Percentiles rank a stretch among this genome's conserved stretches.
Evolutionary conservation across 2,329 filamentous ascomycete species (phyloP).

Genomic region (Penicillium psychrosexuale): DNA sequence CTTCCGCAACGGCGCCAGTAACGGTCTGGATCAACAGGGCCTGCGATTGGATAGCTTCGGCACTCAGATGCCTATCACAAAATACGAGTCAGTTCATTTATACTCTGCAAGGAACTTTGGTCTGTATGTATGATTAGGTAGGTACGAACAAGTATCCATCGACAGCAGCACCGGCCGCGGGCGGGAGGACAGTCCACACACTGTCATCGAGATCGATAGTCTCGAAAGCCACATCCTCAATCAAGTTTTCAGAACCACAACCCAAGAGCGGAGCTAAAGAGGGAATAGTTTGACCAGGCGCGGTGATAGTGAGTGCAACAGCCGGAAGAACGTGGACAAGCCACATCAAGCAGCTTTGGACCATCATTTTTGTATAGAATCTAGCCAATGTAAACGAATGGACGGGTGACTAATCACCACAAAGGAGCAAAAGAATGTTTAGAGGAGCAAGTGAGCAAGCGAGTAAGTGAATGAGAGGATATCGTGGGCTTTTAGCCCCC

Average conservation of each 20-base stretch:
- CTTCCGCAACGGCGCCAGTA: background rate
- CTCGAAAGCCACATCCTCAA: background rate
- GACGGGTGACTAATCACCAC: constrained; percentile 3
- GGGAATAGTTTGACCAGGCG: background rate
- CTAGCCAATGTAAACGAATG: constrained; percentile 2
- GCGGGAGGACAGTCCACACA: background rate
- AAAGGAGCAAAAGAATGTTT: background rate
- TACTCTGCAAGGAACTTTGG: background rate
- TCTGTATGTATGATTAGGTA: background rate
- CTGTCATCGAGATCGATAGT: background rate
- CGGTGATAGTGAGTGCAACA: background rate
- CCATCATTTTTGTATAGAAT: background rate
- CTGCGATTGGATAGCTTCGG: background rate
- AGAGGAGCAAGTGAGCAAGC: background rate
- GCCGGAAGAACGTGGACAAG: constrained; percentile 1
- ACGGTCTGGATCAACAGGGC: background rate
- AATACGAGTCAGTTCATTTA: background rate
- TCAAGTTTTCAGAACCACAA: background rate
- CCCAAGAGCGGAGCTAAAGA: background rate
- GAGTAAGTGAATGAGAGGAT: background rate
- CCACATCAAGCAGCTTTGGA: background rate
- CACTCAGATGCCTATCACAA: background rate
- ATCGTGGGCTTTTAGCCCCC: background rate
- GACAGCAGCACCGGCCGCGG: background rate
- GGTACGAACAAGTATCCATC: constrained; percentile 1